Conservation (phyloP, 1,284 basidiomycete species). For the Psilocybe mexicana region DNA sequence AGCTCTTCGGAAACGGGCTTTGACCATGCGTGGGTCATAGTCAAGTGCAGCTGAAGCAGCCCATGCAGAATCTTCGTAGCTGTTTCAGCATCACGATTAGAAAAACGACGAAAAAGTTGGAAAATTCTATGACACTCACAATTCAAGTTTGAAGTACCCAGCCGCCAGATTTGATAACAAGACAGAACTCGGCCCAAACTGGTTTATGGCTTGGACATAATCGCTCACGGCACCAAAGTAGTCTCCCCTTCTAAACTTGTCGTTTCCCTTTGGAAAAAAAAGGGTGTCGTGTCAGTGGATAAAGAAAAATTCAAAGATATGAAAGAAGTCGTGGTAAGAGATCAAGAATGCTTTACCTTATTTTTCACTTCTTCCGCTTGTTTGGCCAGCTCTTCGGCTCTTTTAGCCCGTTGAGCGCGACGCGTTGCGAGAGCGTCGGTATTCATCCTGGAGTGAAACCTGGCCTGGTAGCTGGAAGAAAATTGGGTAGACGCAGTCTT, state of each 20-base stretch:
- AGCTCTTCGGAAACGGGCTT: constrained; percentile 35
- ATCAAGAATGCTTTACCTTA: not conserved
- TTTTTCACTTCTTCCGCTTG: constrained; percentile 1
- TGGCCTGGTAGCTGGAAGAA: not conserved
- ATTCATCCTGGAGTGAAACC: not conserved
- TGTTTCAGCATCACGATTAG: constrained; percentile 6
- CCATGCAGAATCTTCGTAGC: constrained; percentile 31
- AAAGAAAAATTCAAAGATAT: not conserved
- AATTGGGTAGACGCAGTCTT: not conserved
- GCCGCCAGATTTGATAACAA: constrained; percentile 35
- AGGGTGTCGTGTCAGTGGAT: not conserved
- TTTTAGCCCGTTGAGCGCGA: not conserved
- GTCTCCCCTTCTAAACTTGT: constrained; percentile 30
- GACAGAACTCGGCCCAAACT: constrained; percentile 28
- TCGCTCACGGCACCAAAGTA: constrained; percentile 27
- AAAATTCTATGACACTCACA: constrained; percentile 20
- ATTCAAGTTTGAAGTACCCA: constrained; percentile 32
- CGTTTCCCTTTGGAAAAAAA: constrained; percentile 30
- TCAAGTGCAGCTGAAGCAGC: constrained; percentile 30
- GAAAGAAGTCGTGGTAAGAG: too few relatives aligned
- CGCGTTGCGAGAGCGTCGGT: not conserved
- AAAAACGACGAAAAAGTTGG: not conserved
- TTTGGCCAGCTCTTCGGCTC: not conserved
- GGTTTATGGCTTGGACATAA: constrained; percentile 28
- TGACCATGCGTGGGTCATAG: constrained; percentile 30